A percentile compares a stretch with the other conserved stretches of the same genome.
Conservation (phyloP, 345 rosid species). For the Gossypium turneri region DNA sequence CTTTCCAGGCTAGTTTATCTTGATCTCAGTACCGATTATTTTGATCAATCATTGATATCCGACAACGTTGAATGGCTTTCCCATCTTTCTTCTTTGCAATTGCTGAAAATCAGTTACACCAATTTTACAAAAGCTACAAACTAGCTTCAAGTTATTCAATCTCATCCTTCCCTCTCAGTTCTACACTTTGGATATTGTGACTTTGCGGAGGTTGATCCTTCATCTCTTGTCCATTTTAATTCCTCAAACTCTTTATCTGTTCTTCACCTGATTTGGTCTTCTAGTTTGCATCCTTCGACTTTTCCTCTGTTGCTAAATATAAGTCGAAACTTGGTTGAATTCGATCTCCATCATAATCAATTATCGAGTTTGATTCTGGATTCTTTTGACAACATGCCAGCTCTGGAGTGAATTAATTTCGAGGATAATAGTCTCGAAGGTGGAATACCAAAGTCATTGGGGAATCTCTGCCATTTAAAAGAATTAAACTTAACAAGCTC, state of each 20-base stretch:
- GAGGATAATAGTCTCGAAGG: not conserved
- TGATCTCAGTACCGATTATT: not conserved
- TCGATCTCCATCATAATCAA: not conserved
- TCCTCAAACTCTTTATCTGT: not conserved
- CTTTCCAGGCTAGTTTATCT: not conserved
- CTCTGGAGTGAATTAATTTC: not conserved
- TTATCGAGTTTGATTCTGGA: not conserved
- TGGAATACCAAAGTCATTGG: constrained; percentile 18
- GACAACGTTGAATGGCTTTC: constrained; percentile 17
- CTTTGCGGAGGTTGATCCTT: not conserved
- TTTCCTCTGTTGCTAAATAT: constrained; percentile 7
- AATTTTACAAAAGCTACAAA: not conserved
- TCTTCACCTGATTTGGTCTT: not conserved
- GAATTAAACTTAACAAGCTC: not conserved
- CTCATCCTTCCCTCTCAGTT: constrained; percentile 16
- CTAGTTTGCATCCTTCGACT: not conserved
- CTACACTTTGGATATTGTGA: not conserved
- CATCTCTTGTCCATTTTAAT: not conserved
- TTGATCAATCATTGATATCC: not conserved
- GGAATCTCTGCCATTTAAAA: constrained; percentile 18
- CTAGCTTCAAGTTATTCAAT: constrained; percentile 2
- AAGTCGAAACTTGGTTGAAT: not conserved
- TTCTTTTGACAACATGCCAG: not conserved
- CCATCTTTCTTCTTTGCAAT: constrained; percentile 1
- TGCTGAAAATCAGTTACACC: not conserved